Evolutionary conservation across 208 protist genomes (phyloP), one percentile per base, ranked within the genome.

Genomic region (Crithidia brevicula): DNA sequence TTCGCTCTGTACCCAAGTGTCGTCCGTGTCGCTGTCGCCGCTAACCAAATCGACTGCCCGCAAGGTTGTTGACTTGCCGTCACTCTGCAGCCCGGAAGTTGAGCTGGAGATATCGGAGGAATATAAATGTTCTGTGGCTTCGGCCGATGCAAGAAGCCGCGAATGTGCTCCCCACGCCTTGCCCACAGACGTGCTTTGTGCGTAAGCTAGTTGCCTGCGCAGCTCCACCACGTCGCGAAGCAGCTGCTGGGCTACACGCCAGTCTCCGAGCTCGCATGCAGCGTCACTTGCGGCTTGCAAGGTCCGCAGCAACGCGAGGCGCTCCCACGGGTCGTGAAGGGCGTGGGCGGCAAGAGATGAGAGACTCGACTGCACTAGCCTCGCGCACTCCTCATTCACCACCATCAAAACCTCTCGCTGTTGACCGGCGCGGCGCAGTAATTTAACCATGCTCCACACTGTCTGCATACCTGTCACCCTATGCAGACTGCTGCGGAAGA

Each of bases 231-330:
- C 74, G 38, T 54, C 42, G 15, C 33, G 64, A 51, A 79, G 73
- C 31, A 93, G 22, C 47, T 56, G 58, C 62, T 86, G 68, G 23
- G 73, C 62, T 4, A 85, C 38, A 18, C 45, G 49, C 87, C 81
- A 87, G 51, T 89, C 79, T 0, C 87, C 83, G 16, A 79, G 16
- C 38, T 88, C 81, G 7, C 79, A 52, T 1, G 79, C 76, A 1
- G 87, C 78, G 9, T 57, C 57, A 31, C 83, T 83, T 18, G 77
- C 57, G 15, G 64, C 38, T 45, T 64, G 22, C 31, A 77, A 52
- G 5, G 52, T 66, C 40, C 67, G 31, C 67, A 72, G 46, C 27
- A 79, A 45, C 9, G 76, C 76, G 3, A 20, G 57, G 7, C 34
- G 45, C 50, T 76, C 71, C 23, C 36, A 30, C n/a, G 63, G 22